Base-by-base conservation (phyloP, 106 monocot genomes). In the Dioscorea alata region DNA sequence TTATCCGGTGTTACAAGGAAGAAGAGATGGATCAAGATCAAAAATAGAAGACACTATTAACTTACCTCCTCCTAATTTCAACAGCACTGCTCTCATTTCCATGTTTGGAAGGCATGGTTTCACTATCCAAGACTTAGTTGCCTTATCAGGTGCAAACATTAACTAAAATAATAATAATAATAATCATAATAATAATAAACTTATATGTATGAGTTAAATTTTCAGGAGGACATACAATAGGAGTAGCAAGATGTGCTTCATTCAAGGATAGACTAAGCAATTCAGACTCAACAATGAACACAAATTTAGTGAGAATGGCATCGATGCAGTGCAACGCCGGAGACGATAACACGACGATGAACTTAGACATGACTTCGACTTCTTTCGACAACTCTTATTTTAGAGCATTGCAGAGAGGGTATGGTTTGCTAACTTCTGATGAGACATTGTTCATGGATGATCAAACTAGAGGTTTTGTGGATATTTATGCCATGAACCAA, bases 21-120 rank as follows among this genome's bases (percentile, higher is more conserved):
- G 94, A 52, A 82, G 68, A 66, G 94, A 94, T 65, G 94, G 94
- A 9, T 81, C 84, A 25, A 90, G 87, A 49, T 94, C 94, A 1
- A 87, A 24, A 34, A 87, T 81, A 23, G 72, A 85, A 23, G 94
- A 94, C 69, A 94, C 94, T 12, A 75, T 78, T 23, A 80, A 65
- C 69, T 78, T 94, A 24, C 94, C 94, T 18, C 49, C 87, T 22
- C 94, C 94, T 7, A 20, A 54, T 13, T 56, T 90, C 48, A 90
- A 90, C 57, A 69, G 58, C 69, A 72, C 94, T 12, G 33, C 31
- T 33, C 90, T 94, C 23, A 85, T 87, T 49, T 65, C 67, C 7
- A 50, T 85, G 35, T 94, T 94, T 52, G 79, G 71, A 13, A 33
- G 75, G 66, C 94, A 81, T 51, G 94, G 90, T 2, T 85, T 94